These are phyloP conservation scores for Neocatenulostroma microsporum DNA, from an alignment of 2,329 filamentous ascomycete species.

Conservation along the genomic window DNA sequence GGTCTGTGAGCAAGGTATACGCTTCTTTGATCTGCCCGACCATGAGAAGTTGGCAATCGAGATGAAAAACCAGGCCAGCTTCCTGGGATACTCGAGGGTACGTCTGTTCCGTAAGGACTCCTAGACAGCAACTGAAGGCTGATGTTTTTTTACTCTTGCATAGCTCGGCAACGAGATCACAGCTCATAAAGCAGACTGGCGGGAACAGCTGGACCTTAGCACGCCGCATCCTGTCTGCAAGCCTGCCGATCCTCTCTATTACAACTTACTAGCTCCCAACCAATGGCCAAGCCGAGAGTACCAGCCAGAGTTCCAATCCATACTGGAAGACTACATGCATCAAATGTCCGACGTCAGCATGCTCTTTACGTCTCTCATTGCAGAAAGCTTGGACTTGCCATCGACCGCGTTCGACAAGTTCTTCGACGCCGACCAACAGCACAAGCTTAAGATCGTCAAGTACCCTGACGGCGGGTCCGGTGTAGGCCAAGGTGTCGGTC, in stretches of 20 bases:
- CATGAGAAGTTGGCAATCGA: constrained; percentile 63
- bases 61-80: constrained; percentile 40
- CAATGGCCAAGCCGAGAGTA: constrained; percentile 65
- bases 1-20: constrained; percentile 60
- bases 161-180: constrained; percentile 56
- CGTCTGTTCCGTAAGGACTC: constrained; percentile 7
- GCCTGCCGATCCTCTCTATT: constrained; percentile 57
- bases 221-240: constrained; percentile 64
- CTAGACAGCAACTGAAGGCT: background rate
- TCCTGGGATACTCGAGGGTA: constrained; percentile 41
- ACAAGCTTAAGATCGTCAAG: constrained; percentile 84
- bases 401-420: constrained; percentile 65
- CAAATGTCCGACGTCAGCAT: constrained; percentile 66
- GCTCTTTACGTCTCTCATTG: constrained; percentile 70
- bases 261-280: constrained; percentile 66
- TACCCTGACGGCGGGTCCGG: constrained; percentile 60
- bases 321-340: constrained; percentile 67
- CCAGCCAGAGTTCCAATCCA: constrained; percentile 59
- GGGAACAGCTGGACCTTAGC: constrained; percentile 80
- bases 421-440: constrained; percentile 64
- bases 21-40: constrained; percentile 67
- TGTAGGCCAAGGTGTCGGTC: constrained; percentile 57
- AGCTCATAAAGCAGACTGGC: constrained; percentile 65
- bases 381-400: constrained; percentile 71
- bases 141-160: too few relatives aligned